These are phyloP conservation scores for Aspergillus panamensis DNA, from an alignment of 495 filamentous ascomycete species.

Conservation along the genomic window DNA sequence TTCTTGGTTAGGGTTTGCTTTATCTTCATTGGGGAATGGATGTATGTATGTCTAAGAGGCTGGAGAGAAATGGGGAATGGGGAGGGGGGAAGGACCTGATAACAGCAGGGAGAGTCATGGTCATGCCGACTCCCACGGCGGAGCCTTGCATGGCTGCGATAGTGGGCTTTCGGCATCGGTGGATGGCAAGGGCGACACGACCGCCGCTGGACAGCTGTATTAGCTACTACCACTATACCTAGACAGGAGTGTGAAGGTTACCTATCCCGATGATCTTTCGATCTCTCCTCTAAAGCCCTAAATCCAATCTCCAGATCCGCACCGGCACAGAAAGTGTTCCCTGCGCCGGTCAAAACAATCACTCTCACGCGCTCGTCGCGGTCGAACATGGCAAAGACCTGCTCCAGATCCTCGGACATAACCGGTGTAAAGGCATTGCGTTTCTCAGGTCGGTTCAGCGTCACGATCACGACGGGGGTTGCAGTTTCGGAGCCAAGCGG, in stretches of 20 bases:
- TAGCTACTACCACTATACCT: no score
- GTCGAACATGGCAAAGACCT: slow-evolving; percentile 53
- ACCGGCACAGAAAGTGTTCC: slow-evolving; percentile 62
- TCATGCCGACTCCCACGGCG: slow-evolving; percentile 65
- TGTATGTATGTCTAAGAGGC: no score
- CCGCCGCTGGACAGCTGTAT: slow-evolving; percentile 25
- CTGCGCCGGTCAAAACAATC: slow-evolving; percentile 56
- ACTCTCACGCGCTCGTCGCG: slow-evolving; percentile 54
- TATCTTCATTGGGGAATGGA: no score
- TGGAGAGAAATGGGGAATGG: no score
- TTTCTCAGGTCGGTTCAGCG: slow-evolving; percentile 55
- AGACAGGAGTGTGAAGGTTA: no score
- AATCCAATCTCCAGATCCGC: slow-evolving; percentile 60
- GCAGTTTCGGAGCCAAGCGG: slow-evolving; percentile 43
- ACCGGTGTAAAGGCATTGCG: slow-evolving; percentile 60
- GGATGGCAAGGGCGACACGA: slow-evolving; percentile 54
- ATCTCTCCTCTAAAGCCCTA: slow-evolving; percentile 27
- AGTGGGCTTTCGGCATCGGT: slow-evolving; percentile 59
- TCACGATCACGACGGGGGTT: slow-evolving; percentile 55
- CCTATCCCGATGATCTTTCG: slow-evolving; percentile 47
- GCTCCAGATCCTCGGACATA: slow-evolving; percentile 54
- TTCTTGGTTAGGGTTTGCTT: no score
- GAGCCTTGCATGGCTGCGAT: slow-evolving; percentile 63
- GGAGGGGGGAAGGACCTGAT: slow-evolving; percentile 38
- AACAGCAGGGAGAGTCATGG: slow-evolving; percentile 60